Evolutionary conservation across 202 grass and related monocot species (phyloP), one percentile per base, ranked within the genome.

Genomic region (Setaria viridis): DNA sequence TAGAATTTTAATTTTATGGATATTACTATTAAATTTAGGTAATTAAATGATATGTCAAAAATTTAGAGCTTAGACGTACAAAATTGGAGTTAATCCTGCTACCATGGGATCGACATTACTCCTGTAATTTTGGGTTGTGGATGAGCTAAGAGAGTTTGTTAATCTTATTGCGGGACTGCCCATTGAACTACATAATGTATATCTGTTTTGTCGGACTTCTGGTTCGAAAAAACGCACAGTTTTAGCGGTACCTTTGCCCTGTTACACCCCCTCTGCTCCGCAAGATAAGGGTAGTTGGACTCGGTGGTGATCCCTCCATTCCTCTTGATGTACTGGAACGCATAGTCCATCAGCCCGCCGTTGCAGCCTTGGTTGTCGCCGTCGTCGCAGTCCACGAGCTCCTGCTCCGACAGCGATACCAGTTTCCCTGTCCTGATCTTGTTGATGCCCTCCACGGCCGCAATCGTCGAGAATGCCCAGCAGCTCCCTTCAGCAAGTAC

Each of bases 271-370:
- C 8, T 37, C 59, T 94, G 80, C 20, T 83, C 20, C 9, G 63
- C 90, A 47, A 54, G 20, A 10, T 95, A 95, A 0, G 90, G 93
- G 57, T 95, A 95, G 32, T 84, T 82, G 32, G 65, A 21, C 65
- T 92, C 93, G 17, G 85, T 87, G 14, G 90, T 92, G 37, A 95
- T 83, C 10, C 93, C 92, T 29, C 92, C 90, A 9, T 92, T 92
- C 9, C 32, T 74, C 25, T 74, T 57, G 51, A 92, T 92, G 86
- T 62, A 94, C 76, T 94, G 59, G 60, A 94, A 94, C 13, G 92
- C 92, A 48, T 91, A 91, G 57, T 94, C 89, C 92, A 94, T 94
- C 32, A 92, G 85, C 2, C 92, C 92, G 9, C 92, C 92, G n/a
- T 94, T 49, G 82, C 92, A 94, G 13, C 92, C 92, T 2, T 80